A percentile compares a stretch with the other conserved stretches of the same genome.
phyloP scores from a whole-genome alignment of 2,329 filamentous ascomycete genomes.

The Proliferodiscus dingleyae region DNA sequence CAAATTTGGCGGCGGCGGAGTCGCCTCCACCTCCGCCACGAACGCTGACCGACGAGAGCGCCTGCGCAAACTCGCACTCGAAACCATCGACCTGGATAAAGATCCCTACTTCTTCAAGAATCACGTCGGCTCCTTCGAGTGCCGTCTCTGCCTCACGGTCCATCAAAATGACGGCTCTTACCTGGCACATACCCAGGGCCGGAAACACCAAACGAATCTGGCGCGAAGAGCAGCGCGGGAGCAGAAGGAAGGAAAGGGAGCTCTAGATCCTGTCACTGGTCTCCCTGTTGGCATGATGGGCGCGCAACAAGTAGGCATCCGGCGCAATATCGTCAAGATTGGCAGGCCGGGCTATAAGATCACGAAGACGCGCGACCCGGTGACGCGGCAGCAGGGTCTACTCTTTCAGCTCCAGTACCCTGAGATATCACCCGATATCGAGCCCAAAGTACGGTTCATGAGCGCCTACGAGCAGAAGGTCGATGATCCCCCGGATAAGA shows the following conservation, averaged over 20 bases:
- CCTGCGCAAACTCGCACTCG: conserved; percentile 93
- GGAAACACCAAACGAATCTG: conserved; percentile 98
- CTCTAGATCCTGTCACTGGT: conserved; percentile 62
- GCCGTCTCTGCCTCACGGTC: conserved; percentile 90
- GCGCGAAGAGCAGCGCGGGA: conserved; percentile 93
- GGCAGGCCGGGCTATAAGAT: conserved; percentile 96
- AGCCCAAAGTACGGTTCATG: conserved; percentile 91
- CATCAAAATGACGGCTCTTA: conserved; percentile 99
- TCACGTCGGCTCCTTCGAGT: conserved; percentile 97
- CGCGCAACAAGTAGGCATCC: conserved; percentile 51
- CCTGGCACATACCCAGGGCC: conserved; percentile 95
- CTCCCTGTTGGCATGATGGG: conserved; percentile 73
- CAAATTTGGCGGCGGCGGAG: conserved; percentile 96
- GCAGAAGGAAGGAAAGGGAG: conserved; percentile 74
- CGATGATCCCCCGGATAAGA: conserved; percentile 86
- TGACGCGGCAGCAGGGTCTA: conserved; percentile 82
- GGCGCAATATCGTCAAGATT: conserved; percentile 87
- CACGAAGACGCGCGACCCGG: conserved; percentile 86
- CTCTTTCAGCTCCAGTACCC: conserved; percentile 97
- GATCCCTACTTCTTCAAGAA: conserved; percentile 99
- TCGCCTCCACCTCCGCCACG: conserved; percentile 86
- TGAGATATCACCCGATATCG: conserved; percentile 71
- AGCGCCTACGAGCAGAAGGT: conserved; percentile 94
- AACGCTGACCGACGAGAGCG: conserved; percentile 97
- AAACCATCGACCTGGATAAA: conserved; percentile 98